phyloP scores from a whole-genome alignment of 208 protist genomes.

The Zelonia costaricensis region DNA sequence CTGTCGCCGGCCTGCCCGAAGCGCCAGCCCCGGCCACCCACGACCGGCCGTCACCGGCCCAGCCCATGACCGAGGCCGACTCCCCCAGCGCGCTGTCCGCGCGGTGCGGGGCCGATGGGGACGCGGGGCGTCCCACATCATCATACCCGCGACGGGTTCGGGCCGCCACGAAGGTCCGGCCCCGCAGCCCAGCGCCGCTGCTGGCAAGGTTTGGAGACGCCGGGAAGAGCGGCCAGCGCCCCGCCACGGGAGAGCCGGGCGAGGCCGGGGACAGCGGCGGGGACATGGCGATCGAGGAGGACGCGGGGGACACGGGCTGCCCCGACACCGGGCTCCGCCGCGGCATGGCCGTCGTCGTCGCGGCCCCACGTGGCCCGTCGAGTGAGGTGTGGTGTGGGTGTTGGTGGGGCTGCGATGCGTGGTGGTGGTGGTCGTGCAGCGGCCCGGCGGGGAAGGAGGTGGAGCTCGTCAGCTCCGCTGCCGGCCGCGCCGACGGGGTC shows the following conservation, averaged over 20 bases:
- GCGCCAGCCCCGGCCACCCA: too few relatives aligned
- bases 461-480: slow-evolving; percentile 14
- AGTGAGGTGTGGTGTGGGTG: too few relatives aligned
- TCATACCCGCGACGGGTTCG: neutral
- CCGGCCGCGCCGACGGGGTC: neutral
- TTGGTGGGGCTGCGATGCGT: too few relatives aligned
- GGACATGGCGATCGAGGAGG: slow-evolving; percentile 10
- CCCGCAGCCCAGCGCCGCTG: slow-evolving; percentile 2
- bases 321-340: too few relatives aligned
- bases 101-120: too few relatives aligned
- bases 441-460: neutral
- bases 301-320: slow-evolving; percentile 10
- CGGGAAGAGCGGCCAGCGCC: slow-evolving; percentile 1
- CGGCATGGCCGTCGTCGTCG: too few relatives aligned
- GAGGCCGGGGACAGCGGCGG: slow-evolving; percentile 20
- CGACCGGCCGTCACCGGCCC: too few relatives aligned
- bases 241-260: neutral
- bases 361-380: too few relatives aligned
- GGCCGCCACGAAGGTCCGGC: neutral
- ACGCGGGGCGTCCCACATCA: neutral
- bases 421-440: too few relatives aligned
- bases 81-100: too few relatives aligned
- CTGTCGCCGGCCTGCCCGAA: too few relatives aligned
- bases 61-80: too few relatives aligned
- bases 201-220: neutral